Percentiles rank a stretch among this genome's conserved stretches.
phyloP scores from a whole-genome alignment of 352 stramenopile genomes.

The Phytophthora brassicae region DNA sequence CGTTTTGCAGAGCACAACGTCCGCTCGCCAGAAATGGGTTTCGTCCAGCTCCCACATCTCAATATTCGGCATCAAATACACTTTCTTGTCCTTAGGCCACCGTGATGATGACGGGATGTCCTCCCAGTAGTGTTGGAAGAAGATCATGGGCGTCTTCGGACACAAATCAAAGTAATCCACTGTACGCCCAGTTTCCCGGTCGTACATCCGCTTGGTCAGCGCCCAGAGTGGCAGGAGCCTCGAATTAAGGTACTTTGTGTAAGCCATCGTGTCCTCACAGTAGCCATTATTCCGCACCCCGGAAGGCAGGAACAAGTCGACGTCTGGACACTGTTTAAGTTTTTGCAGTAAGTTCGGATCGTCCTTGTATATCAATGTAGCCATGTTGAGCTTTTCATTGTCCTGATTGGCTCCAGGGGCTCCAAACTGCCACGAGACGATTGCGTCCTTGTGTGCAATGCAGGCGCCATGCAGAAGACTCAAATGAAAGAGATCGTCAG shows the following conservation, averaged over 20 bases:
- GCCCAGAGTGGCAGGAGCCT: conserved; percentile 47
- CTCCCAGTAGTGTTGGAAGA: conserved; percentile 58
- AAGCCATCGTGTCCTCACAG: conserved; percentile 61
- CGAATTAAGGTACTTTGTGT: conserved; percentile 48
- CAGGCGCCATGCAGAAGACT: conserved; percentile 55
- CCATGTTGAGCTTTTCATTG: conserved; percentile 20
- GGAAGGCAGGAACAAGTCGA: conserved; percentile 64
- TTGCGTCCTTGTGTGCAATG: conserved; percentile 41
- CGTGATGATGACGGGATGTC: conserved; percentile 25
- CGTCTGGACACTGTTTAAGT: conserved; percentile 56
- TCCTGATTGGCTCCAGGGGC: conserved; percentile 18
- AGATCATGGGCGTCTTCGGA: conserved; percentile 39
- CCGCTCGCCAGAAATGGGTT: conserved; percentile 39
- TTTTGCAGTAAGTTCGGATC: conserved; percentile 43
- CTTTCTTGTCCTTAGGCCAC: conserved; percentile 41
- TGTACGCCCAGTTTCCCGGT: conserved; percentile 21
- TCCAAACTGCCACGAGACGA: conserved; percentile 52
- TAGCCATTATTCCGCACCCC: conserved; percentile 44
- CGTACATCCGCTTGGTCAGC: conserved; percentile 35
- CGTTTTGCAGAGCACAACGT: conserved; percentile 54
- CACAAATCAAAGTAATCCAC: conserved; percentile 56
- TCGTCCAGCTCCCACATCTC: conserved; percentile 55
- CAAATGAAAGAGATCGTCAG: conserved; percentile 45
- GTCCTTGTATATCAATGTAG: conserved; percentile 33
- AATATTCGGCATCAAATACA: conserved; percentile 50